phyloP scores from a whole-genome alignment of 257 asterid genomes.

The Euphrasia confusa region DNA sequence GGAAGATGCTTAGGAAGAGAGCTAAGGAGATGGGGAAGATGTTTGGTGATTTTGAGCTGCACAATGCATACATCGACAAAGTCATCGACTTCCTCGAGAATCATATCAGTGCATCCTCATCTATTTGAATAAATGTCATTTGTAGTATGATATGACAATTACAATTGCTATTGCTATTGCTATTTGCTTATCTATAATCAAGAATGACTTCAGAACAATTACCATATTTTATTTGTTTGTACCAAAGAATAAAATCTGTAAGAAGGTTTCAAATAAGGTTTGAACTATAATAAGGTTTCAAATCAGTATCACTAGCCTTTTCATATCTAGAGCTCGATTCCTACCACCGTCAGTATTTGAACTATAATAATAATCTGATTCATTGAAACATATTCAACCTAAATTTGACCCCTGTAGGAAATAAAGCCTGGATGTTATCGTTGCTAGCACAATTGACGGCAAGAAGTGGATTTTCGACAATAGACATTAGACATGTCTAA shows the following conservation, averaged over 20 bases:
- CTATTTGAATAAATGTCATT: no score
- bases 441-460: conserved; percentile 1
- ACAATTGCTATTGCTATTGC: no score
- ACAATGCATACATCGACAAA: conserved; percentile 18
- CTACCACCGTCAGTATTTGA: no score
- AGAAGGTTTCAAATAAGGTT: no score
- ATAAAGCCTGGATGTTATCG: not conserved
- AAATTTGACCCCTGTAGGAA: not conserved
- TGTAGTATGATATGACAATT: no score
- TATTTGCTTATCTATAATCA: no score
- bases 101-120: not conserved
- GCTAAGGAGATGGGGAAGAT: conserved; percentile 21
- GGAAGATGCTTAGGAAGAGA: conserved; percentile 17
- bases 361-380: not conserved
- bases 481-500: not conserved
- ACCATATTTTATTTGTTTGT: no score
- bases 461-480: conserved; percentile 1
- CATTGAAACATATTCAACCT: not conserved
- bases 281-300: no score
- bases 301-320: not conserved
- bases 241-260: not conserved
- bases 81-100: conserved; percentile 21
- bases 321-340: not conserved
- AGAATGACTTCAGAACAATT: no score
- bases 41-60: conserved; percentile 22